A percentile compares a stretch with the other conserved stretches of the same genome.
Conservation (phyloP, 768 basidiomycete genomes). For the Chiua virens region DNA sequence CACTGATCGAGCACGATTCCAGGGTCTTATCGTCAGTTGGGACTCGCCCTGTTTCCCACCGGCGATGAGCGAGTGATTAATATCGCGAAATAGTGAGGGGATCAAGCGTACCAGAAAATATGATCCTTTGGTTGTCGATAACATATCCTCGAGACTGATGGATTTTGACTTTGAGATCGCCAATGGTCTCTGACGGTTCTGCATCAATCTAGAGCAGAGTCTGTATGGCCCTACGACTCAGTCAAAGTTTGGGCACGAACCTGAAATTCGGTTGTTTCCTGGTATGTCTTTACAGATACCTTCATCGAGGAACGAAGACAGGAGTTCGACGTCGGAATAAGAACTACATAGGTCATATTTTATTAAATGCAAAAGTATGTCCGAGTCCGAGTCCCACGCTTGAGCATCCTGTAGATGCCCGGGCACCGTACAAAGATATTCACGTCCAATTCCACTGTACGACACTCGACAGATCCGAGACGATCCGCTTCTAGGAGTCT, state of each 20-base stretch:
- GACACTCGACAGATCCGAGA: too few species aligned
- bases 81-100: not conserved
- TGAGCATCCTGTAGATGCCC: too few species aligned
- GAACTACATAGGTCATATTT: too few species aligned
- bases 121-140: conserved; percentile 3
- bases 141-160: not conserved
- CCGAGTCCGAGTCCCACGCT: too few species aligned
- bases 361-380: too few species aligned
- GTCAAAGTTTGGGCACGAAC: not conserved
- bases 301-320: not conserved
- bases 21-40: not conserved
- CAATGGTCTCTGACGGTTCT: not conserved
- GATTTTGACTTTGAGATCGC: conserved; percentile 3
- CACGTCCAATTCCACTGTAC: too few species aligned
- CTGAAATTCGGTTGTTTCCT: not conserved
- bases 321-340: too few species aligned
- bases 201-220: not conserved
- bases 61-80: not conserved
- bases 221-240: too few species aligned
- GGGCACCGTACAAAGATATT: too few species aligned
- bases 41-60: not conserved
- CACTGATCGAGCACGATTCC: not conserved
- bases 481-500: too few species aligned
- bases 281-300: not conserved
- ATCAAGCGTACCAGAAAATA: not conserved